Base-by-base conservation (phyloP, 1,139 yeast genomes). In the Candida frijolesensis region DNA sequence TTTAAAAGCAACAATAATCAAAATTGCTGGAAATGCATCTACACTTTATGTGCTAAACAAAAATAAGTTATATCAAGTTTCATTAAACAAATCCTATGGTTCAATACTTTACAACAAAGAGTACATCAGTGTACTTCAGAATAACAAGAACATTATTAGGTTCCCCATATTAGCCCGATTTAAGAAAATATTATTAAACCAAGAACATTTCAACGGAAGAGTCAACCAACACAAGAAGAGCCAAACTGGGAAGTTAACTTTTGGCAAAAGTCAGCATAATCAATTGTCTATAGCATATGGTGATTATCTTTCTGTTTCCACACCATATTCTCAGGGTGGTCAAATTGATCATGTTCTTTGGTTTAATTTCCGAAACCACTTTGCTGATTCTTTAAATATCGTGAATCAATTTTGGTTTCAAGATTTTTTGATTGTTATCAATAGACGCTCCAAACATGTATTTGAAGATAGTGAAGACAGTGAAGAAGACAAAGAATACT, bases 331-430 rank as follows among this genome's bases (percentile, higher is more conserved):
- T 1, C 62, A 65, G 1, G 65, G 64, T 8, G 58, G 56, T 16
- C 65, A 65, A 34, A 54, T 60, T 11, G 70, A 71, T 53, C 80
- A 76, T 51, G 58, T 71, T 4, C 55, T 75, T 12, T 76, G 81
- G 81, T 75, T 66, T 54, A 71, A 71, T 52, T 74, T 73, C 50
- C 64, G 63, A 39, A 70, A 72, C 53, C 67, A 66, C 53, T 67
- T 64, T 42, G 58, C 68, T 50, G 77, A 71, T 38, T 52, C 67
- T 1, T 60, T 74, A 51, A 74, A 74, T 49, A 66, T 76, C 5
- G 59, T 71, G 1, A 55, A 66, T 47, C 79, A 74, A 48, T 62
- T 73, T 45, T 72, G 75, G 74, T 70, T 64, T 51, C 59, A 61
- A 34, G 72, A 70, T 54, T 72, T 63, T 51, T 58, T 76, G 51